Evolutionary conservation across 1,284 basidiomycete species (phyloP).

Genomic region (Ustilago hordei): DNA sequence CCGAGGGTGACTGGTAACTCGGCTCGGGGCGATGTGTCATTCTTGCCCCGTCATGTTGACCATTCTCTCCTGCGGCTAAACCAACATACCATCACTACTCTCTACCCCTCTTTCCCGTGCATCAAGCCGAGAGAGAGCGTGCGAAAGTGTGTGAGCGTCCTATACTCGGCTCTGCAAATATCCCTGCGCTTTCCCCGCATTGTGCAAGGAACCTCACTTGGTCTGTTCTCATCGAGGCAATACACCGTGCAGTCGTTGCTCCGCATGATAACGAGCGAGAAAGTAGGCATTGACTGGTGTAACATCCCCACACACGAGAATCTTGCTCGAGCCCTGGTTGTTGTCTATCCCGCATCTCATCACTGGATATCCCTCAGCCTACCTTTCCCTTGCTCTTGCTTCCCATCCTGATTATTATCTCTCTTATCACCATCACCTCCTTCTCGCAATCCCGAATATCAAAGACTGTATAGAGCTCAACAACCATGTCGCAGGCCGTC

Average conservation of each 20-base stretch:
- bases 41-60: conserved; percentile 15
- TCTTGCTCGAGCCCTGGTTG: background rate
- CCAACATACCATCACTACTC: background rate
- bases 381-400: background rate
- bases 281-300: too few relatives aligned
- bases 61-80: background rate
- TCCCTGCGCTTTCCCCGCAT: conserved; percentile 3
- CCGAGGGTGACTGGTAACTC: background rate
- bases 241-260: too few relatives aligned
- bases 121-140: background rate
- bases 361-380: background rate
- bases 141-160: background rate
- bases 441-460: background rate
- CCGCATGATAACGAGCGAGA: too few relatives aligned
- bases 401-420: background rate
- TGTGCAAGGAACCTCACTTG: background rate
- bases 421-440: conserved; percentile 9
- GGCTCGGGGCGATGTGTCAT: conserved; percentile 17
- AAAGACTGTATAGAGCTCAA: too few relatives aligned
- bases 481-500: conserved; percentile 26
- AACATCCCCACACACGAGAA: background rate
- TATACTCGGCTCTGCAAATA: background rate
- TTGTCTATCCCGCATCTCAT: background rate
- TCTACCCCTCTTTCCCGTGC: background rate
- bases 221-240: background rate